A percentile compares a stretch with the other conserved stretches of the same genome.
Conservation (phyloP, 148 eudicot genomes). For the Agrostemma githago region DNA sequence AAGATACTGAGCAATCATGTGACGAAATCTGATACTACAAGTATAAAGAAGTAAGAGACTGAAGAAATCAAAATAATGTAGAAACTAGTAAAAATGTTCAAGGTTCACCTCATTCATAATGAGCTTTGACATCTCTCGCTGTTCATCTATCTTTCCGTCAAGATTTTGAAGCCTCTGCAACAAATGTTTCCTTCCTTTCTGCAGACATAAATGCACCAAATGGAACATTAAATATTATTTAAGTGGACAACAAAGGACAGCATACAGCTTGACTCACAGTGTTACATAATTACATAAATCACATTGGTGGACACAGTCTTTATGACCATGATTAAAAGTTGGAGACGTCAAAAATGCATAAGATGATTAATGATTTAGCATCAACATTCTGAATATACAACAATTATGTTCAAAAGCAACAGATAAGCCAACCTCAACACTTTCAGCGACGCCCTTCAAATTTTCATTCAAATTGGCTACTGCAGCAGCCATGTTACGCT, state of each 20-base stretch:
- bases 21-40: neutral
- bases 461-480: slow-evolving; percentile 78
- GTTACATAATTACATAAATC: neutral
- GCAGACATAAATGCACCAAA: slow-evolving; percentile 11
- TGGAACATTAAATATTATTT: slow-evolving; percentile 10
- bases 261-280: neutral
- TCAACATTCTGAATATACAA: neutral
- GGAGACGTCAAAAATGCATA: neutral
- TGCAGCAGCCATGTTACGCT: slow-evolving; percentile 71
- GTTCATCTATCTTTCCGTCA: slow-evolving; percentile 82
- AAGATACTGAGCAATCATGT: neutral
- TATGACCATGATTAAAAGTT: neutral
- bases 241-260: neutral
- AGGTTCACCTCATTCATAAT: slow-evolving; percentile 54
- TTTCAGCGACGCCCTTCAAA: slow-evolving; percentile 60
- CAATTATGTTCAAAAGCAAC: neutral
- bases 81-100: neutral
- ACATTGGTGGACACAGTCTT: neutral
- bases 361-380: neutral
- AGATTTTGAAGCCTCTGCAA: slow-evolving; percentile 75
- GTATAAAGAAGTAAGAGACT: neutral
- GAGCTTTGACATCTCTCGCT: slow-evolving; percentile 59
- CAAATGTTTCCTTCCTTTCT: slow-evolving; percentile 82
- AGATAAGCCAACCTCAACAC: slow-evolving; percentile 57
- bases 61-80: neutral